Evolutionary conservation across 176 grass and related monocot species (phyloP), one percentile per base, ranked within the genome.

Genomic region (Triticum dicoccoides): DNA sequence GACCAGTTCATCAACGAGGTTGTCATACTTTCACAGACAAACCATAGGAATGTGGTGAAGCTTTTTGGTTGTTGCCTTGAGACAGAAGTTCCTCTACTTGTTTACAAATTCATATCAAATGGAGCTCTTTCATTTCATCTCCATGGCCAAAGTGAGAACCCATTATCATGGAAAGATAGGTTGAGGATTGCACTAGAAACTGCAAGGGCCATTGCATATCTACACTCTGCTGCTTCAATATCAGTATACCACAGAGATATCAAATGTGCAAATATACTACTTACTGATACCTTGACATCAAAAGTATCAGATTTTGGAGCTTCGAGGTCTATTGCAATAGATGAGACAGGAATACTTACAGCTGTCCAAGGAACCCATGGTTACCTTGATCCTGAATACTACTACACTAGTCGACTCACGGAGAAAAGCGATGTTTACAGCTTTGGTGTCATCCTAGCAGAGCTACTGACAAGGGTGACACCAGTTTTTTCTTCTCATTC

Each of bases 1-100:
- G 65, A 89, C 32, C 52, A 92, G 15, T 92, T 92, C 69, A 84
- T 92, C 52, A 92, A 92, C 34, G 91, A 92, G 68, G 84, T 90
- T 2, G 91, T 87, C 9, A 92, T 92, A 83, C 91, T 92, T 65
- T 90, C 91, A 25, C 84, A 90, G 10, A 92, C 65, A 41, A 89
- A 85, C 61, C 91, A 92, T 13, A 87, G 91, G 34, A 92, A 42
- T 15, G 83, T 92, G 72, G 87, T 92, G 34, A 85, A 86, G n/a
- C 78, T 92, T 18, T 89, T 82, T 11, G 90, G 87, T 0, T 89
- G 83, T 7, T 89, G 88, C 37, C 83, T 82, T 0, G 83, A 89
- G 62, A 77, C 83, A 17, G 88, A 89, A 86, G 90, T 89, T 61
- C 87, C 90, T 75, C 66, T 86, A 8, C 67, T 92, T 0, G 90